phyloP scores from a whole-genome alignment of 164 flowering plant genomes.

The Taxillus chinensis region DNA sequence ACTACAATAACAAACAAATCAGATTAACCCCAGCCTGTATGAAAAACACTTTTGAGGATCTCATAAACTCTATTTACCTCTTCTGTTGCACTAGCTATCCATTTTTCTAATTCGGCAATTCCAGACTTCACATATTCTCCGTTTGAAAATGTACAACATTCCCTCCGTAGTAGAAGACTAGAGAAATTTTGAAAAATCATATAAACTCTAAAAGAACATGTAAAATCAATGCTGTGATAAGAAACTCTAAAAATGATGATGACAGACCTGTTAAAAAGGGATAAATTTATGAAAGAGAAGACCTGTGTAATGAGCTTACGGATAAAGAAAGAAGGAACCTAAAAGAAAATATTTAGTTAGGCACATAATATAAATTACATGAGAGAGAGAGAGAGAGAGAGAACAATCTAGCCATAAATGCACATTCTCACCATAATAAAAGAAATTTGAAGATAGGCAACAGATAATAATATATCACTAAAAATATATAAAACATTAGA shows the following conservation, averaged over 20 bases:
- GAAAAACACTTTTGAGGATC: background rate
- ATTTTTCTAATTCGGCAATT: conserved; percentile 81
- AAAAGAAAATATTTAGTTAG: conserved; percentile 1
- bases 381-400: no score
- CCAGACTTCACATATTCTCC: conserved; percentile 98
- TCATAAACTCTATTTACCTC: conserved; percentile 40
- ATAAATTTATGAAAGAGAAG: conserved; percentile 88
- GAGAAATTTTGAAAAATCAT: conserved; percentile 6
- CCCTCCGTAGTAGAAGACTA: conserved; percentile 88
- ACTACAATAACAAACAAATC: conserved; percentile 33
- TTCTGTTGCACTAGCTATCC: conserved; percentile 71
- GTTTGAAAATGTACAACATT: conserved; percentile 95
- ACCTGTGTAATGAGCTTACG: conserved; percentile 90
- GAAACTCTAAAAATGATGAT: background rate
- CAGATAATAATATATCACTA: no score
- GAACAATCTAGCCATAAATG: no score
- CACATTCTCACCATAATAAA: no score
- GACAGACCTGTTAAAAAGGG: conserved; percentile 81
- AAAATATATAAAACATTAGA: no score
- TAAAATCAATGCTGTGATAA: background rate
- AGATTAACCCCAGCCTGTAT: conserved; percentile 5
- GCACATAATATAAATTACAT: no score
- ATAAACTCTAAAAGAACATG: background rate
- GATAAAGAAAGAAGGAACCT: conserved; percentile 92
- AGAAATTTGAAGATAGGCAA: no score